phyloP scores from a whole-genome alignment of 2,329 filamentous ascomycete genomes.

The Fusarium nisikadoi region DNA sequence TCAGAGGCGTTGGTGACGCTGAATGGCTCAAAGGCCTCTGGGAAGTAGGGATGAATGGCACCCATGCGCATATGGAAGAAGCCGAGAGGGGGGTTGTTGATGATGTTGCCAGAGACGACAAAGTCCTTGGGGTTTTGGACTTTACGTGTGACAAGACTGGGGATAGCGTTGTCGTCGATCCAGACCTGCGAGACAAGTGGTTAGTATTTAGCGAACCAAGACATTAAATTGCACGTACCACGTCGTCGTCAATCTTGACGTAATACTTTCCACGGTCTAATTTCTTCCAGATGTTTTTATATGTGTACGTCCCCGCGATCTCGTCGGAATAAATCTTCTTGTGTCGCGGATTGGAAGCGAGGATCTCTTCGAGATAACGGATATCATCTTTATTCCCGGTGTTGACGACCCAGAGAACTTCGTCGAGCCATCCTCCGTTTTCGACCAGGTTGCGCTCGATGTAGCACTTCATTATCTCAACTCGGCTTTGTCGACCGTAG shows the following conservation, averaged over 20 bases:
- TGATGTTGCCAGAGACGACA: slow-evolving; percentile 34
- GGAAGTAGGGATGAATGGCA: slow-evolving; percentile 32
- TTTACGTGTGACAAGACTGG: slow-evolving; percentile 26
- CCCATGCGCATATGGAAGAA: slow-evolving; percentile 37
- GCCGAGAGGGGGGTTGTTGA: slow-evolving; percentile 35
- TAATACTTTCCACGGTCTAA: slow-evolving; percentile 36
- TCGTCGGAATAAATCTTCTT: slow-evolving; percentile 25
- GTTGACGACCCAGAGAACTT: slow-evolving; percentile 34
- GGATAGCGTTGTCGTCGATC: slow-evolving; percentile 33
- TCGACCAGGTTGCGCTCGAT: slow-evolving; percentile 34
- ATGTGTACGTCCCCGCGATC: slow-evolving; percentile 19
- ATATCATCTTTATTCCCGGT: slow-evolving; percentile 14
- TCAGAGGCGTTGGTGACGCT: slow-evolving; percentile 6
- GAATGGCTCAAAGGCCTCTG: slow-evolving; percentile 5
- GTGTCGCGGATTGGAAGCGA: slow-evolving; percentile 29
- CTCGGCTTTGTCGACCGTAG: slow-evolving; percentile 29
- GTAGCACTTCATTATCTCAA: slow-evolving; percentile 30
- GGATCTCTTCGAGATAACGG: slow-evolving; percentile 27
- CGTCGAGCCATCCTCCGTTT: slow-evolving; percentile 35
- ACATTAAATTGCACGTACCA: slow-evolving; percentile 5
- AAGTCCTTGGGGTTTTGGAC: slow-evolving; percentile 22
- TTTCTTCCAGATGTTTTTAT: slow-evolving; percentile 32
- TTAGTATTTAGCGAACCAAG: slow-evolving; percentile 7
- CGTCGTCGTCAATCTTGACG: slow-evolving; percentile 37
- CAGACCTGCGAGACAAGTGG: slow-evolving; percentile 15